Evolutionary conservation across 2,329 filamentous ascomycete species (phyloP), one percentile per base, ranked within the genome.

Genomic region (Aspergillus luchuensis): DNA sequence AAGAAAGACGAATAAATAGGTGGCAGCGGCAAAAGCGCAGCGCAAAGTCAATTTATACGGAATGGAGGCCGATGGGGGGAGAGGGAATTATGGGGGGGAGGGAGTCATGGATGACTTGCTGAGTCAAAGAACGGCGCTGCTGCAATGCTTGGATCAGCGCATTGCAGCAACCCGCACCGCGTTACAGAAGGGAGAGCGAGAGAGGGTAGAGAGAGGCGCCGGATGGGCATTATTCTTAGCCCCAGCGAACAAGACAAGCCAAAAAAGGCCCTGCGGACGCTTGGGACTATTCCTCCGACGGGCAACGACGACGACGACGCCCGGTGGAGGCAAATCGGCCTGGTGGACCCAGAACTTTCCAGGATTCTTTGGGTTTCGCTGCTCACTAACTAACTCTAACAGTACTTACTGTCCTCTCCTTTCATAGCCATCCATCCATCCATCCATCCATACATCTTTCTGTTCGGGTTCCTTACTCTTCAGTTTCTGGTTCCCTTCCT

Each of bases 11-110:
- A 56, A 39, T 39, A 39, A 60, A 56, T 38, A 28, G 48, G 57
- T 55, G 59, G 58, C 56, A 61, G 55, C 51, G 65, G 65, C 61
- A 59, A 66, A 57, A 65, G 56, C 39, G 62, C 56, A 60, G 59
- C 53, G 54, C 57, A 67, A 63, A 67, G 65, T 66, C 65, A 67
- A 67, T 67, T 67, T 67, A 67, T 66, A 66, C 50, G 59, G 62
- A 60, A 10, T n/a, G 39, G 15, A 43, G 19, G 21, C 21, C n/a
- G 39, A 19, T 15, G 38, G 25, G 33, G 39, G 52, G 25, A 8
- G 25, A 25, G 25, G 25, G 25, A 25, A 25, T 7, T 7, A 13
- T 8, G 23, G 25, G 33, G 39, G 52, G 11, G 15, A 6, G n/a
- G 39, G 53, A 45, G 52, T 41, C 41, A 55, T 55, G 52, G 33